phyloP scores from a whole-genome alignment of 225 moss, liverwort and hornwort species.

The Physcomitrium patens region DNA sequence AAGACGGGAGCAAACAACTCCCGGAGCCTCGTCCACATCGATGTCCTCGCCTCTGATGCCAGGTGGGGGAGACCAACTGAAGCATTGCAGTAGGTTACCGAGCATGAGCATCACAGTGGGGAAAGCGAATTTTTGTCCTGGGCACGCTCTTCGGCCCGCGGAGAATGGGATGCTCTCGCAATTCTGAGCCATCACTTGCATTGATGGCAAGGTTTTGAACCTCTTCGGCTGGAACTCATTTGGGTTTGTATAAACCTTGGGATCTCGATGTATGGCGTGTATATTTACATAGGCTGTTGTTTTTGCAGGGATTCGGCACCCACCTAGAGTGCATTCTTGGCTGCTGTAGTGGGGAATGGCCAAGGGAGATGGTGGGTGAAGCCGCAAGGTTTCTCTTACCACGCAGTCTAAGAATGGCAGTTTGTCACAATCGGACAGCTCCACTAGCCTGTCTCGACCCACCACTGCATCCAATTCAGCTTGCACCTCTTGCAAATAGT shows the following conservation, averaged over 20 bases:
- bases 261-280: slow-evolving; percentile 67
- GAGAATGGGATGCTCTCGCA: slow-evolving; percentile 76
- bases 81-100: slow-evolving; percentile 65
- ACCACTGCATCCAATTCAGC: slow-evolving; percentile 65
- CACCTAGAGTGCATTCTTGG: slow-evolving; percentile 42
- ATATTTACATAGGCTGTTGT: slow-evolving; percentile 73
- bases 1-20: slow-evolving; percentile 41
- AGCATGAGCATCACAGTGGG: slow-evolving; percentile 65
- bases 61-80: slow-evolving; percentile 49
- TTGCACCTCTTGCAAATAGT: slow-evolving; percentile 45
- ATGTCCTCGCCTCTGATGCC: slow-evolving; percentile 30
- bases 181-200: slow-evolving; percentile 51
- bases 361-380: slow-evolving; percentile 77
- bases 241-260: slow-evolving; percentile 59
- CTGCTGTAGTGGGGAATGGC: slow-evolving; percentile 73
- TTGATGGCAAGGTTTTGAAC: slow-evolving; percentile 37
- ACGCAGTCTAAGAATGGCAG: slow-evolving; percentile 70
- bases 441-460: slow-evolving; percentile 57
- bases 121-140: slow-evolving; percentile 59
- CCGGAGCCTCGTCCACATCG: slow-evolving; percentile 41
- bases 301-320: slow-evolving; percentile 61
- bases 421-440: slow-evolving; percentile 48
- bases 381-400: slow-evolving; percentile 69
- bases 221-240: slow-evolving; percentile 56
- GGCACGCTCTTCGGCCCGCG: slow-evolving; percentile 74